Percentiles rank a stretch among this genome's conserved stretches.
Evolutionary conservation across 2,329 filamentous ascomycete genomes (phyloP).

Genomic region (Pestalotiopsis sp.): DNA sequence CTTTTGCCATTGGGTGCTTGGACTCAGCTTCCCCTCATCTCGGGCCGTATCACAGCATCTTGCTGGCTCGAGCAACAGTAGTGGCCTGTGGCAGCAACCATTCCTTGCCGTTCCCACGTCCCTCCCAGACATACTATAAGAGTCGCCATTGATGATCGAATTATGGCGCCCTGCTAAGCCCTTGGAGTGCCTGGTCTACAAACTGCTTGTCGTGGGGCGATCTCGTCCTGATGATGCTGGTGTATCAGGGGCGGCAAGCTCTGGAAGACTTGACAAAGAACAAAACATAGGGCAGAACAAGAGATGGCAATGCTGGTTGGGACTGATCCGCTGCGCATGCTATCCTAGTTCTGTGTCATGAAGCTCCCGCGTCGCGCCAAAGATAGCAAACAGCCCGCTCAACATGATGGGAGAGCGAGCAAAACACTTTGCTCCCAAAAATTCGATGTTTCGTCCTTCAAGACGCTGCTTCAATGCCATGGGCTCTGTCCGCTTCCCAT

Average conservation of each 20-base stretch:
- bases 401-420: background rate
- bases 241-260: background rate
- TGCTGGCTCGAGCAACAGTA: background rate
- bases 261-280: background rate
- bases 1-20: background rate
- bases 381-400: background rate
- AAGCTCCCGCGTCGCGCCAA: background rate
- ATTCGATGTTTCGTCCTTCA: background rate
- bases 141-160: background rate
- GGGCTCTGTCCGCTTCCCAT: constrained; percentile 66
- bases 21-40: background rate
- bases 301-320: background rate
- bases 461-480: constrained; percentile 64
- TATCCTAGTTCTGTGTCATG: background rate
- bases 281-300: background rate
- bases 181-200: background rate
- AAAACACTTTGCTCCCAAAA: background rate
- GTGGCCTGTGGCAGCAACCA: background rate
- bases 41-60: background rate
- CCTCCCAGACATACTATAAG: background rate
- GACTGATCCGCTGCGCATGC: constrained; percentile 1
- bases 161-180: background rate
- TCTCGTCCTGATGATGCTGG: background rate
- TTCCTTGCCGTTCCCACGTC: background rate
- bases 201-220: background rate